Evolutionary conservation across 139 green algal species (phyloP).

Genomic region (Spirogloea muscicola): DNA sequence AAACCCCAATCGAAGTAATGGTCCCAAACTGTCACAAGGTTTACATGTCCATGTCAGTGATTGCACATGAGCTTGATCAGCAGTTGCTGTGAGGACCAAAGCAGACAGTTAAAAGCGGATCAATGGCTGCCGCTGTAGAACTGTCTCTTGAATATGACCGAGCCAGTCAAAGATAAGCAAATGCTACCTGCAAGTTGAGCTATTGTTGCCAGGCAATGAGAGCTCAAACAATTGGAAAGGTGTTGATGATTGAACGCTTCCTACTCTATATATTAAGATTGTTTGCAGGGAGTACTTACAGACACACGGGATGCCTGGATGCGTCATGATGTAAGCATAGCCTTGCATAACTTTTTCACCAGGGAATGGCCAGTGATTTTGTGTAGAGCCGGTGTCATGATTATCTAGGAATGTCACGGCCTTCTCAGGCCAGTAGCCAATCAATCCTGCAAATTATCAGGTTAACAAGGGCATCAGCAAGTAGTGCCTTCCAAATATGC

Average conservation of each 20-base stretch:
- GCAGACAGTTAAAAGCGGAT: too few species aligned
- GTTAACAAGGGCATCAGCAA: background rate
- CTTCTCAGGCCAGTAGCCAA: slow-evolving; percentile 84
- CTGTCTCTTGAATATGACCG: background rate
- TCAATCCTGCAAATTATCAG: slow-evolving; percentile 35
- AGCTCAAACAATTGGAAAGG: background rate
- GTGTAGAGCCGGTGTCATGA: slow-evolving; percentile 76
- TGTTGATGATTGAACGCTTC: background rate
- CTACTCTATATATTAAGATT: background rate
- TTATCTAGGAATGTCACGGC: slow-evolving; percentile 98
- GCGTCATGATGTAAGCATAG: slow-evolving; percentile 66
- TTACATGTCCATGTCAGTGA: too few species aligned
- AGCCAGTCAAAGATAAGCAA: background rate
- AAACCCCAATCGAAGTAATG: slow-evolving; percentile 71
- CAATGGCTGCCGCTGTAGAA: background rate
- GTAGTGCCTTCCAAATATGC: background rate
- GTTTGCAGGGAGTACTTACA: too few species aligned
- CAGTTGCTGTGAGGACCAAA: too few species aligned
- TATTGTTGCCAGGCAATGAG: background rate
- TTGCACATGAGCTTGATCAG: background rate
- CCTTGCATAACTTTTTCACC: slow-evolving; percentile 52
- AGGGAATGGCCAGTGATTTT: slow-evolving; percentile 60
- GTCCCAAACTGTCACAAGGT: slow-evolving; percentile 58
- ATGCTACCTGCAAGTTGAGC: background rate
- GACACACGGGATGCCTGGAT: slow-evolving; percentile 58